Evolutionary conservation across 2,329 filamentous ascomycete species (phyloP).

Genomic region (Arthroderma sp.): DNA sequence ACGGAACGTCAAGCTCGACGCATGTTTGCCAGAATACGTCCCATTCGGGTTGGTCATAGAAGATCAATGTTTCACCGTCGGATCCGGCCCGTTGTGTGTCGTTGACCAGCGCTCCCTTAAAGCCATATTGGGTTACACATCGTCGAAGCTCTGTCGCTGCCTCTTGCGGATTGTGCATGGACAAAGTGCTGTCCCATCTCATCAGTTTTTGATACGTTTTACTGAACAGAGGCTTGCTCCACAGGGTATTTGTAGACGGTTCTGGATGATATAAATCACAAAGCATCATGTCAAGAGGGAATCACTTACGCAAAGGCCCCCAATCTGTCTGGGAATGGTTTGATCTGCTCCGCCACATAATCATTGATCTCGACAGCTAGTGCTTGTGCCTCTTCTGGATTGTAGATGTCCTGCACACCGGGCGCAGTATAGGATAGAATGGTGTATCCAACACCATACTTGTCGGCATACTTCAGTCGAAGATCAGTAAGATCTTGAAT

Average conservation of each 20-base stretch:
- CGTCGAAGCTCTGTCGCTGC: conserved; percentile 28
- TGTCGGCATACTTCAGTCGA: conserved; percentile 31
- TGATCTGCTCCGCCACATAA: conserved; percentile 32
- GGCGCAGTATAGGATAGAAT: conserved; percentile 38
- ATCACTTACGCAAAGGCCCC: conserved; percentile 29
- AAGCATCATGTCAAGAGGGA: too few species aligned
- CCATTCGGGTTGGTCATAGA: conserved; percentile 50
- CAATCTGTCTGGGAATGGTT: conserved; percentile 29
- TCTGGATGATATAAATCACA: conserved; percentile 1
- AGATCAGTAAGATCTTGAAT: conserved; percentile 38
- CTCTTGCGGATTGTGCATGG: conserved; percentile 30
- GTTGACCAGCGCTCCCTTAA: conserved; percentile 50
- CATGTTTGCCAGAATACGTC: conserved; percentile 46
- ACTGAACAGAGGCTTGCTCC: too few species aligned
- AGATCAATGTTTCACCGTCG: conserved; percentile 49
- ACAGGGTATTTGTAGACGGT: not conserved
- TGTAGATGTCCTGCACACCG: conserved; percentile 36
- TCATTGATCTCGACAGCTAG: conserved; percentile 36
- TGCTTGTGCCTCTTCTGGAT: conserved; percentile 31
- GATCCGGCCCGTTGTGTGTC: conserved; percentile 47
- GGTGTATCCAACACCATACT: conserved; percentile 35
- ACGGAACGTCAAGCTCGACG: conserved; percentile 47
- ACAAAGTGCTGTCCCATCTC: conserved; percentile 9
- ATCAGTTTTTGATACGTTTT: not conserved
- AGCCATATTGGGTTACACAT: conserved; percentile 45